Percentiles rank a stretch among this genome's conserved stretches.
Conservation (phyloP, 306 rosid genomes). For the Sindora glabra region DNA sequence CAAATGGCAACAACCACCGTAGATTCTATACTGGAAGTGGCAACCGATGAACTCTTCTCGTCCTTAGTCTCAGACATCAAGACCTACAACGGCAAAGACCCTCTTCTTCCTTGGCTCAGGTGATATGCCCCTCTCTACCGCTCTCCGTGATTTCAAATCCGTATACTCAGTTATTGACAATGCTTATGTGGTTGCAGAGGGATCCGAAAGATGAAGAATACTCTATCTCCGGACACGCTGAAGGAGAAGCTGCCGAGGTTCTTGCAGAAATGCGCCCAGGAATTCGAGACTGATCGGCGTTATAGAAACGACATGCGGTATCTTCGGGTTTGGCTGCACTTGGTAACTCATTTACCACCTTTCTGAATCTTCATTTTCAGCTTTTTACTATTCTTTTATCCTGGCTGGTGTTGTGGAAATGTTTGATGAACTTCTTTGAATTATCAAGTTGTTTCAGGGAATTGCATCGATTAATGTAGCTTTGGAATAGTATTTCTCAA, state of each 20-base stretch:
- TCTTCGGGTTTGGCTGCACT: conserved; percentile 86
- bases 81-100: conserved; percentile 72
- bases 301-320: conserved; percentile 77
- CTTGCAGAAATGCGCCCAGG: conserved; percentile 60
- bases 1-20: background rate
- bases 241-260: conserved; percentile 67
- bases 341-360: conserved; percentile 38
- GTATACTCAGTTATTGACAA: background rate
- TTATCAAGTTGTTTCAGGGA: background rate
- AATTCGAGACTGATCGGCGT: conserved; percentile 72
- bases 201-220: conserved; percentile 63
- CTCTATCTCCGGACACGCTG: conserved; percentile 45
- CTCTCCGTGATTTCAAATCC: background rate
- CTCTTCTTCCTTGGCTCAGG: conserved; percentile 97
- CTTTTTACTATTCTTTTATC: background rate
- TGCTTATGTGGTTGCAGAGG: conserved; percentile 40
- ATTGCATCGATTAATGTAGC: background rate
- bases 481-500: background rate
- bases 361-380: background rate
- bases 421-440: conserved; percentile 8
- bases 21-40: conserved; percentile 11
- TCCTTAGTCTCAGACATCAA: conserved; percentile 57
- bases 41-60: conserved; percentile 45
- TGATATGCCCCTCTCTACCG: conserved; percentile 9
- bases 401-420: background rate